Evolutionary conservation across 768 basidiomycete genomes (phyloP), one percentile per base, ranked within the genome.

Genomic region (Leccinum aurantiacum): DNA sequence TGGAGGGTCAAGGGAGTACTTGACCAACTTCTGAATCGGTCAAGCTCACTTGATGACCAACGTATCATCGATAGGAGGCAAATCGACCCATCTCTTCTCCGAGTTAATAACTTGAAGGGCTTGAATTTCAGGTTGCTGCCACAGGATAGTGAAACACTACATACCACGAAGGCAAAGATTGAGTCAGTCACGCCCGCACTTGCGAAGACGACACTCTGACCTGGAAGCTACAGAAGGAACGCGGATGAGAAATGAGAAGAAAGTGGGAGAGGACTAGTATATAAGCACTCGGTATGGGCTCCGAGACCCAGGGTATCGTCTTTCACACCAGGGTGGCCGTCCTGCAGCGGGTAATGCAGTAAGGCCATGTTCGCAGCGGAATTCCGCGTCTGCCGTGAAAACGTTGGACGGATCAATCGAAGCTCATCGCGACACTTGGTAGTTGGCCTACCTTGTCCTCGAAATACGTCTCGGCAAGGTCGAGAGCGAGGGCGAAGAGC

Each of bases 111-210:
- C 87, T 71, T 97, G 93, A 6, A 97, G 79, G 0, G 88, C 90
- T 65, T 86, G 86, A 15, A 89, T 83, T 2, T 72, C 83, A 0
- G 85, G 84, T 63, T 91, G 83, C 78, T 93, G 87, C 84, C 87
- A 91, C 2, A 97, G 81, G 37, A 96, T 89, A 0, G 93, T 94
- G 71, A 95, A 93, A 69, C 90, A 91, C 88, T 93, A 57, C 4
- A 46, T 11, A 6, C n/a, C n/a, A 46, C 3, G 14, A 60, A 41
- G 10, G 33, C 2, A 41, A 15, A 31, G 6, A 8, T 31, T 1
- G 6, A n/a, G n/a, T 62, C 53, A 62, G 24, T 46, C 7, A 33
- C 46, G 14, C 31, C 17, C 4, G n/a, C 10, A 14, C 4, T 9
- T 10, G 44, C 7, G 5, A 25, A 1, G 24, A 6, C 13, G 29